A percentile compares a stretch with the other conserved stretches of the same genome.
Conservation (phyloP, 176 grass and related monocot species). For the Bonia amplexicaulis region DNA sequence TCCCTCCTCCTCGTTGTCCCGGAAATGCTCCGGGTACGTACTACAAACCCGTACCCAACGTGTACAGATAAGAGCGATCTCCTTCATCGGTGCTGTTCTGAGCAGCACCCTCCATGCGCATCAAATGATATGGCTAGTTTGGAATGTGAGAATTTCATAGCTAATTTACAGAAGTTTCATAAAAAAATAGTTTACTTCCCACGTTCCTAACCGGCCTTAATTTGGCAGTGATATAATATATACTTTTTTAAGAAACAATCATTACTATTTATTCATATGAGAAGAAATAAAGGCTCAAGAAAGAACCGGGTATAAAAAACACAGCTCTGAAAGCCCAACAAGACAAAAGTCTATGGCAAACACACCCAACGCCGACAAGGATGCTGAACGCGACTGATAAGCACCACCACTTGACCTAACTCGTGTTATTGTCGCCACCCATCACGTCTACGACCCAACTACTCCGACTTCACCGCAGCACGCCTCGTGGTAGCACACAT, state of each 20-base stretch:
- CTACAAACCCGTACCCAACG: neutral
- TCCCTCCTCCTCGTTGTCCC: neutral
- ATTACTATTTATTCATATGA: too few relatives aligned
- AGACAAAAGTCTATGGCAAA: too few relatives aligned
- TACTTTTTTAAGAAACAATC: neutral
- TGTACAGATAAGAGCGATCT: neutral
- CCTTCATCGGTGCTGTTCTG: neutral
- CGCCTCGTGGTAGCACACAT: too few relatives aligned
- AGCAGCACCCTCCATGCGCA: neutral
- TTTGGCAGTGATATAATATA: neutral
- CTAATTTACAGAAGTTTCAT: neutral
- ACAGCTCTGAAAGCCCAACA: too few relatives aligned
- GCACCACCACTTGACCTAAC: too few relatives aligned
- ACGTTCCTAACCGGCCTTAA: neutral
- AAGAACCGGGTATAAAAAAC: too few relatives aligned
- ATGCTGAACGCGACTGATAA: too few relatives aligned
- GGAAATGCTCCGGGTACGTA: neutral
- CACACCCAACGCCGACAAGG: too few relatives aligned
- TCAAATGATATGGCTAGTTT: neutral
- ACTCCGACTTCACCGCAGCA: too few relatives aligned
- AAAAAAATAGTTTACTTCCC: neutral
- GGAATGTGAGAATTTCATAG: neutral
- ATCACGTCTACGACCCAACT: too few relatives aligned
- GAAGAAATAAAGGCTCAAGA: too few relatives aligned
- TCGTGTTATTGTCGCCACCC: too few relatives aligned